Evolutionary conservation across 768 basidiomycete genomes (phyloP), one percentile per base, ranked within the genome.

Genomic region (Trametes meyenii): DNA sequence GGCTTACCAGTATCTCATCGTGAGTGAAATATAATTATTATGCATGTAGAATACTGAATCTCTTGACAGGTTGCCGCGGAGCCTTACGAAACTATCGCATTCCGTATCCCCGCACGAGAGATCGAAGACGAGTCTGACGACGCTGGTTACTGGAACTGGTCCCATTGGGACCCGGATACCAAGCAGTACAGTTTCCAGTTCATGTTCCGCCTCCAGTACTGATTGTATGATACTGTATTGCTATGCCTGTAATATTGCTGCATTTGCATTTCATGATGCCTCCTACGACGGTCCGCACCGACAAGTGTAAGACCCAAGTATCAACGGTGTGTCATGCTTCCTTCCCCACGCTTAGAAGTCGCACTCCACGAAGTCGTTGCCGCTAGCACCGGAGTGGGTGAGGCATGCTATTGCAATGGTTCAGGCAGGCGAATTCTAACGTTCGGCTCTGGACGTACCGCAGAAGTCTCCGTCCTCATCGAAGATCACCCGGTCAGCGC

Each of bases 171-270:
- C 73, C 87, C 92, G n/a, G 96, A 99, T 73, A 96, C 95, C 53
- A 98, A 98, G 76, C 94, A 97, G 76, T 96, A 95, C 75, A 93
- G 89, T 73, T 96, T 96, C 81, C 96, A 97, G 76, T 96, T 98
- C 80, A 91, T 98, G 87, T 98, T 95, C 79, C 85, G 88, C 68
- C 76, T 88, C 64, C 63, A 70, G 24, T 74, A 75, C 66, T 77
- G 66, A 73, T 68, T 55, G 45, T 62, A 24, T 67, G 17, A 40
- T 60, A 50, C 29, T 66, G 59, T 66, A 64, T 66, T 38, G 50
- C 11, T 50, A 33, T 26, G 33, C 19, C 23, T 56, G 50, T 58
- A 57, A 44, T 49, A 44, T 29, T 43, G 35, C 24, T 33, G 42
- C 49, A 2, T 23, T 16, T 33, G 42, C 49, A 2, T 23, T 16